Conservation (phyloP, 1,284 basidiomycete genomes). For the Cryptococcus floricola region DNA sequence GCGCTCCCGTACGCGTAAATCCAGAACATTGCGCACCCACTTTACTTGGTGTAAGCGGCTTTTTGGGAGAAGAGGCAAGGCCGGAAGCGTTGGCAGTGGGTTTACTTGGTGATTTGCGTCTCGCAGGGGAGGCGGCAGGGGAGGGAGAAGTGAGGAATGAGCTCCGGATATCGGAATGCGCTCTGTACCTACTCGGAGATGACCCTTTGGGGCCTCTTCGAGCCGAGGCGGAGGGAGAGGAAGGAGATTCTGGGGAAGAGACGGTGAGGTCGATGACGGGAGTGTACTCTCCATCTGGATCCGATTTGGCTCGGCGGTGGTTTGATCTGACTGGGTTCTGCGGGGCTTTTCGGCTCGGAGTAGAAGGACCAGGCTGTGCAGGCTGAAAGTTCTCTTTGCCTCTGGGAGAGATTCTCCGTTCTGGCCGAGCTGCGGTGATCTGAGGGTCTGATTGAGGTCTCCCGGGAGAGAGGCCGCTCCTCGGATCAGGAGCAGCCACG, state of each 20-base stretch:
- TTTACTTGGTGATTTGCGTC: not conserved
- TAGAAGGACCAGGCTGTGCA: not conserved
- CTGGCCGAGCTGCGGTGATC: not conserved
- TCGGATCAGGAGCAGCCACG: not conserved
- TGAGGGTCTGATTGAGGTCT: constrained; percentile 15
- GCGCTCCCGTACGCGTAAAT: constrained; percentile 41
- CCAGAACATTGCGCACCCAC: constrained; percentile 39
- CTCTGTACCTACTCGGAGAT: constrained; percentile 6
- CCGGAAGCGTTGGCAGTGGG: not conserved
- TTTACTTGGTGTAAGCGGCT: not conserved
- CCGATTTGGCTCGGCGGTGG: not conserved
- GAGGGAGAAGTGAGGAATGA: not conserved
- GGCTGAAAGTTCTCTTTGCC: not conserved
- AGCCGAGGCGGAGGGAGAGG: not conserved
- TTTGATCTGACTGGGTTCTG: not conserved
- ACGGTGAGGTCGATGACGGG: constrained; percentile 17
- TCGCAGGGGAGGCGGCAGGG: not conserved
- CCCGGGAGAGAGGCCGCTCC: not conserved
- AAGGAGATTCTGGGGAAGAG: constrained; percentile 11
- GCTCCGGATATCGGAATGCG: not conserved
- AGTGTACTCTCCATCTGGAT: not conserved
- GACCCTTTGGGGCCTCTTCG: constrained; percentile 19
- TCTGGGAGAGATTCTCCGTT: not conserved
- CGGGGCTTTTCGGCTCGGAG: not conserved
- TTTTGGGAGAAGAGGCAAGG: not conserved